These are phyloP conservation scores for Tulasnella sp. DNA, from an alignment of 768 basidiomycete species.

Conservation along the genomic window DNA sequence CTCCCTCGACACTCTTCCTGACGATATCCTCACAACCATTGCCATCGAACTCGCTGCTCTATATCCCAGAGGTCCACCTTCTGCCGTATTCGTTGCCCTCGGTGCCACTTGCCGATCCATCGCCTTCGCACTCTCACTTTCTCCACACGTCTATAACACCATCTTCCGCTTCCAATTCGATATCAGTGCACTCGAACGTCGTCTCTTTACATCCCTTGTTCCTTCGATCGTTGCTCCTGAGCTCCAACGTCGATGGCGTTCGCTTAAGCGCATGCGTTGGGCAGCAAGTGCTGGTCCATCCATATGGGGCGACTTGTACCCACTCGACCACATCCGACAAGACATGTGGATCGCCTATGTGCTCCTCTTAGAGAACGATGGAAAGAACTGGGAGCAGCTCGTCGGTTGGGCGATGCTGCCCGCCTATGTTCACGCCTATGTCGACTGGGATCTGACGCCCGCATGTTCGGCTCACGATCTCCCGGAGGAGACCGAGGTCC, in stretches of 20 bases:
- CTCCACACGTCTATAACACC: slow-evolving; percentile 30
- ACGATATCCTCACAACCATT: slow-evolving; percentile 43
- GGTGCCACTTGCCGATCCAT: neutral
- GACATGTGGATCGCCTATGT: slow-evolving; percentile 44
- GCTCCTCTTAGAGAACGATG: slow-evolving; percentile 59
- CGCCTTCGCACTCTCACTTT: slow-evolving; percentile 20
- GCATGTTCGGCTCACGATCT: slow-evolving; percentile 40
- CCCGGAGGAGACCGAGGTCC: slow-evolving; percentile 42
- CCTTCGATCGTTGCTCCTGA: slow-evolving; percentile 29
- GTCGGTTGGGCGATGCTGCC: slow-evolving; percentile 39
- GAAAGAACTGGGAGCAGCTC: slow-evolving; percentile 49
- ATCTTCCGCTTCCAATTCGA: slow-evolving; percentile 54
- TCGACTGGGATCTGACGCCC: slow-evolving; percentile 28
- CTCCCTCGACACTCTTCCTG: slow-evolving; percentile 29
- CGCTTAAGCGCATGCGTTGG: slow-evolving; percentile 17
- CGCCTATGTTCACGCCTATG: slow-evolving; percentile 36
- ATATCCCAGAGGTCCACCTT: slow-evolving; percentile 38
- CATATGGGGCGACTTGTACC: slow-evolving; percentile 15
- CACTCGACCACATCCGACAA: neutral
- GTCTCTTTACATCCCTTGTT: slow-evolving; percentile 34
- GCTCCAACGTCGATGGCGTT: slow-evolving; percentile 14
- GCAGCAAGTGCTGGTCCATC: slow-evolving; percentile 16
- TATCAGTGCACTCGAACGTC: slow-evolving; percentile 37
- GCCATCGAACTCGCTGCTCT: slow-evolving; percentile 37
- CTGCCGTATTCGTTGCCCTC: slow-evolving; percentile 27